A percentile compares a stretch with the other conserved stretches of the same genome.
These are phyloP conservation scores for Fusarium globosum DNA, from an alignment of 2,329 filamentous ascomycete species.

Conservation along the genomic window DNA sequence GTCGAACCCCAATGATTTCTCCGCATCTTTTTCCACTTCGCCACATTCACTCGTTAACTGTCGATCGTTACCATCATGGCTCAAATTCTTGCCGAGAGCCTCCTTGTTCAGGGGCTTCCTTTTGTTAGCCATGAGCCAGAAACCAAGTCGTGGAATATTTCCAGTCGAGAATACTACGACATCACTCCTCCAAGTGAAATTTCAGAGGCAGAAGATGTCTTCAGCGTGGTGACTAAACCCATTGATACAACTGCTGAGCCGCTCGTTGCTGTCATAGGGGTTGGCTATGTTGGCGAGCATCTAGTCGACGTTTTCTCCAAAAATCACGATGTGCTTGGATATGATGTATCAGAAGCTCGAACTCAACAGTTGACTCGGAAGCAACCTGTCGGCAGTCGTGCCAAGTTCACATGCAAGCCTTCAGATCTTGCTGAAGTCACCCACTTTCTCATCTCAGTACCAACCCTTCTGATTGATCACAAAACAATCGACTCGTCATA, in stretches of 20 bases:
- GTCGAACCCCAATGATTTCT: conserved; percentile 23
- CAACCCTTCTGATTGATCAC: conserved; percentile 60
- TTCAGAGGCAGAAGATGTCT: conserved; percentile 41
- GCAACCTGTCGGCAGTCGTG: conserved; percentile 43
- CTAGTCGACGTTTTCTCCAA: conserved; percentile 58
- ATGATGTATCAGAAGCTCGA: conserved; percentile 58
- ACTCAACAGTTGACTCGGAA: conserved; percentile 49
- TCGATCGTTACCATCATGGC: conserved; percentile 45
- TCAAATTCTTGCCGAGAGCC: conserved; percentile 38
- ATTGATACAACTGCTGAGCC: conserved; percentile 41
- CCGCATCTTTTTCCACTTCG: conserved; percentile 9
- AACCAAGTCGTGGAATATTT: conserved; percentile 41
- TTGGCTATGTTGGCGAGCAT: conserved; percentile 64
- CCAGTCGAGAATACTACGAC: conserved; percentile 46
- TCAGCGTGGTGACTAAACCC: conserved; percentile 4
- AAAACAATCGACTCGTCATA: conserved; percentile 61
- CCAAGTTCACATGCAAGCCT: conserved; percentile 54
- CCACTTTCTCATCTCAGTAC: conserved; percentile 65
- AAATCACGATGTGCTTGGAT: conserved; percentile 58
- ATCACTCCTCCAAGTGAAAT: conserved; percentile 50
- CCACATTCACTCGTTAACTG: conserved; percentile 38
- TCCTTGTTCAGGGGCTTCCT: conserved; percentile 40
- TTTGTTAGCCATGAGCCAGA: conserved; percentile 32
- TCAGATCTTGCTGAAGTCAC: conserved; percentile 55
- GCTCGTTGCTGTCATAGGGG: conserved; percentile 61